phyloP scores from a whole-genome alignment of 352 stramenopile species.

The Globisporangium yorkense region DNA sequence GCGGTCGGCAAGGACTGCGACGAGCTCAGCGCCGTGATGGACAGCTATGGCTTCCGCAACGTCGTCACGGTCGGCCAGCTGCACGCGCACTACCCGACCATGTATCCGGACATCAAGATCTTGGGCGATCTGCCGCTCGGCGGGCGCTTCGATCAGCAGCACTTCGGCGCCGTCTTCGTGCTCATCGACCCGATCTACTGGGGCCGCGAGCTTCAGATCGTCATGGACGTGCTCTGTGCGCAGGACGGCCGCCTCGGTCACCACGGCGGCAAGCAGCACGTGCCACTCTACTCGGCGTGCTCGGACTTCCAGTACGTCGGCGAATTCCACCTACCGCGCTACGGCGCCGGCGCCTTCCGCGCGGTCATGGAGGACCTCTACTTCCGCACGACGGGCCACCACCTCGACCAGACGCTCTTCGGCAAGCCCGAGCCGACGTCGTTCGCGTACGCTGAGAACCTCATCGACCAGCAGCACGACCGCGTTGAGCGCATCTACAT shows the following conservation, averaged over 20 bases:
- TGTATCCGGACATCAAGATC: slow-evolving; percentile 80
- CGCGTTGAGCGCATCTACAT: slow-evolving; percentile 80
- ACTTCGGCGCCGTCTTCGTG: slow-evolving; percentile 45
- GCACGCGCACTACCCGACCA: slow-evolving; percentile 68
- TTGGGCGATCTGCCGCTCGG: slow-evolving; percentile 13
- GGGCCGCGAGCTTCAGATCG: slow-evolving; percentile 50
- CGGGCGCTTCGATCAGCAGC: slow-evolving; percentile 29
- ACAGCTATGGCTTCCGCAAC: slow-evolving; percentile 79
- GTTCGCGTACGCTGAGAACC: slow-evolving; percentile 67
- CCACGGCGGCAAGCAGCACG: slow-evolving; percentile 25
- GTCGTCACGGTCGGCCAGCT: slow-evolving; percentile 73
- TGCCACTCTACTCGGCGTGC: slow-evolving; percentile 78
- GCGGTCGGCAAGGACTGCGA: slow-evolving; percentile 75
- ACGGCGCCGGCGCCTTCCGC: slow-evolving; percentile 75
- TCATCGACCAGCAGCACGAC: slow-evolving; percentile 65
- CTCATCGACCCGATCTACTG: slow-evolving; percentile 59
- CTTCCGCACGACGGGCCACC: slow-evolving; percentile 71
- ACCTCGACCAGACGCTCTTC: slow-evolving; percentile 66
- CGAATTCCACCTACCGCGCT: slow-evolving; percentile 78
- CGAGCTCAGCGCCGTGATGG: slow-evolving; percentile 56
- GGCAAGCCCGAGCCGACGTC: slow-evolving; percentile 77
- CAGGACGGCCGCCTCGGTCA: slow-evolving; percentile 32
- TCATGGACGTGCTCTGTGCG: slow-evolving; percentile 48
- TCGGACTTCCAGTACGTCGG: slow-evolving; percentile 87
- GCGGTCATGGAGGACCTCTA: slow-evolving; percentile 70